Evolutionary conservation across 2,329 filamentous ascomycete species (phyloP), one percentile per base, ranked within the genome.

Genomic region (Parastagonospora nodorum): DNA sequence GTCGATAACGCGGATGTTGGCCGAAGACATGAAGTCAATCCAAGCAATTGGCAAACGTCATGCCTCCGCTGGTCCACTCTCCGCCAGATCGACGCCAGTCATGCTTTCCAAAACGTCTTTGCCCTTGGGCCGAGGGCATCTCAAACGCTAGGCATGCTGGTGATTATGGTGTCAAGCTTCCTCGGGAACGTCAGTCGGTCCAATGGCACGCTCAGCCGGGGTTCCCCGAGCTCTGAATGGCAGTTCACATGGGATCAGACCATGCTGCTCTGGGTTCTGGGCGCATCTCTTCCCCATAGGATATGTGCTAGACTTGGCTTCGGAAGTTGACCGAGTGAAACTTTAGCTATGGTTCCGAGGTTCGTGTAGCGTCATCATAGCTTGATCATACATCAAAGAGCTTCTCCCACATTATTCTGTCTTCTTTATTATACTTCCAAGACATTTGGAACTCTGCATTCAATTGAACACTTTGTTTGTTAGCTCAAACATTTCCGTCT

Each of bases 11-110:
- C 46, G 47, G 38, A 24, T 33, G 14, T 9, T 32, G 30, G 24
- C 14, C 4, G 35, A 48, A 27, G 33, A 54, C 41, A 16, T 48
- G 54, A 49, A 12, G 42, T 44, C 27, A 27, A 36, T 28, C 52
- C 60, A 68, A 67, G 61, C 57, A 55, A 70, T 67, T 70, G 64
- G 67, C 67, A 58, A 69, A 69, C 68, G 68, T 71, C 68, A 71
- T 71, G 42, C 58, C 52, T 60, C 59, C 60, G 61, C 53, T 61
- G 48, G 57, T 61, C 63, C 61, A 55, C 62, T 56, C 62, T 50
- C 47, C 47, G 42, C 54, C 53, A 51, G 60, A 66, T 63, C 57
- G 58, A 58, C 63, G 58, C 53, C 56, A 52, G 52, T 49, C 51
- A 62, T 46, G 40, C 37, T 51, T 49, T 31, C 49, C 51, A 48